These are phyloP conservation scores for Microbotryum intermedium DNA, from an alignment of 1,284 basidiomycete species.

Conservation along the genomic window DNA sequence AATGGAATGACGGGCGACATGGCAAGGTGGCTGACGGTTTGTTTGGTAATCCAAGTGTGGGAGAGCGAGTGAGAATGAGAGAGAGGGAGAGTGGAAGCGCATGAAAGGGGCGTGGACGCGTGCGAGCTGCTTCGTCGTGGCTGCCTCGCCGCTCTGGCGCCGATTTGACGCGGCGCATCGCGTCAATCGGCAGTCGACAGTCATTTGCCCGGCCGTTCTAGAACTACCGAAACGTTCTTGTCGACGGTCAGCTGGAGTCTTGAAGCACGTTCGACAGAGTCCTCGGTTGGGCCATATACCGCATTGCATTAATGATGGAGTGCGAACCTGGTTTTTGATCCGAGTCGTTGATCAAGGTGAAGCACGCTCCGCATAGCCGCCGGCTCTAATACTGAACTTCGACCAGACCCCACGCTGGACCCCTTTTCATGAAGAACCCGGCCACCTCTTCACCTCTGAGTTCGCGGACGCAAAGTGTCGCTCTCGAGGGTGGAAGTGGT, in stretches of 20 bases:
- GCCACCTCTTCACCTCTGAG: neutral
- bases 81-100: too few relatives aligned
- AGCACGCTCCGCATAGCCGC: neutral
- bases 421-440: neutral
- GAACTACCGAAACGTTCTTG: too few relatives aligned
- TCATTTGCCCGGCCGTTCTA: neutral
- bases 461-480: neutral
- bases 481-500: too few relatives aligned
- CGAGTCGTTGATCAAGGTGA: neutral
- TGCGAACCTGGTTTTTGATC: too few relatives aligned
- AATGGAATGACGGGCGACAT: conserved; percentile 17
- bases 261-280: too few relatives aligned
- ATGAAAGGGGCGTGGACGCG: neutral
- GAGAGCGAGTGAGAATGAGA: neutral
- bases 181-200: neutral
- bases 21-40: neutral
- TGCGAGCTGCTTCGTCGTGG: neutral
- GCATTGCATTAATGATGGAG: too few relatives aligned
- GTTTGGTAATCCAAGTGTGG: neutral
- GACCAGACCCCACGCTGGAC: neutral
- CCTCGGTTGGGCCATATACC: too few relatives aligned
- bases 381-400: too few relatives aligned
- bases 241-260: too few relatives aligned
- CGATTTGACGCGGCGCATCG: neutral
- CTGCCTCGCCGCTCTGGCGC: neutral